Percentiles rank a stretch among this genome's conserved stretches.
Conservation (phyloP, 1,139 yeast genomes). For the Suhomyces anneliseae region DNA sequence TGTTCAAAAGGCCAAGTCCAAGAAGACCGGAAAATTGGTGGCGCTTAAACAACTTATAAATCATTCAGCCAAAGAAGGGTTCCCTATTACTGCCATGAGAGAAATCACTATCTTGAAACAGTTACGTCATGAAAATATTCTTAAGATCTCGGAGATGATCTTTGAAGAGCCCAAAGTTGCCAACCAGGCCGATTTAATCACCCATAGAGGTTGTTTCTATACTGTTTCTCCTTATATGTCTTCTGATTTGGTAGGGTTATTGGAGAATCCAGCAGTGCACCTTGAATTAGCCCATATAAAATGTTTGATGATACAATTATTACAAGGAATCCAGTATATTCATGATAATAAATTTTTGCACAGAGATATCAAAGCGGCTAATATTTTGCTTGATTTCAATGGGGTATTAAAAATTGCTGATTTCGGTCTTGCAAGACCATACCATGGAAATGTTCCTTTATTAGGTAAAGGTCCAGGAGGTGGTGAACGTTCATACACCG, state of each 20-base stretch:
- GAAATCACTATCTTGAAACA: constrained; percentile 84
- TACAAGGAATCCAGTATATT: constrained; percentile 77
- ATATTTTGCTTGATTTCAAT: constrained; percentile 70
- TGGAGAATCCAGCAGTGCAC: constrained; percentile 75
- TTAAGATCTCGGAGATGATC: constrained; percentile 81
- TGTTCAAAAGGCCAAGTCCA: constrained; percentile 44
- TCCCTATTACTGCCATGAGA: constrained; percentile 93
- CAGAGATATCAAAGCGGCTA: constrained; percentile 94
- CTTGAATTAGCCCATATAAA: constrained; percentile 71
- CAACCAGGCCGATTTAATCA: constrained; percentile 32
- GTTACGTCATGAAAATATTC: constrained; percentile 66
- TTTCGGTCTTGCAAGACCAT: constrained; percentile 82
- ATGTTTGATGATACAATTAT: constrained; percentile 76
- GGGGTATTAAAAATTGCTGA: constrained; percentile 87
- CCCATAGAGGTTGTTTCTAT: constrained; percentile 59
- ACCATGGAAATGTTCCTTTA: constrained; percentile 70
- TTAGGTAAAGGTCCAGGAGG: constrained; percentile 64
- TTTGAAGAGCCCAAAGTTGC: constrained; percentile 55
- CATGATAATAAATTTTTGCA: constrained; percentile 75
- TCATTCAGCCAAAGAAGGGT: constrained; percentile 85
- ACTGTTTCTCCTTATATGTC: constrained; percentile 95
- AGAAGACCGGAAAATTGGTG: constrained; percentile 33
- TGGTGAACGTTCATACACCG: constrained; percentile 78
- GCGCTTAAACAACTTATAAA: constrained; percentile 76
- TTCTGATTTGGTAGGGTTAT: constrained; percentile 88